Conservation (phyloP, 495 filamentous ascomycete species). For the Penicillium bovifimosum region DNA sequence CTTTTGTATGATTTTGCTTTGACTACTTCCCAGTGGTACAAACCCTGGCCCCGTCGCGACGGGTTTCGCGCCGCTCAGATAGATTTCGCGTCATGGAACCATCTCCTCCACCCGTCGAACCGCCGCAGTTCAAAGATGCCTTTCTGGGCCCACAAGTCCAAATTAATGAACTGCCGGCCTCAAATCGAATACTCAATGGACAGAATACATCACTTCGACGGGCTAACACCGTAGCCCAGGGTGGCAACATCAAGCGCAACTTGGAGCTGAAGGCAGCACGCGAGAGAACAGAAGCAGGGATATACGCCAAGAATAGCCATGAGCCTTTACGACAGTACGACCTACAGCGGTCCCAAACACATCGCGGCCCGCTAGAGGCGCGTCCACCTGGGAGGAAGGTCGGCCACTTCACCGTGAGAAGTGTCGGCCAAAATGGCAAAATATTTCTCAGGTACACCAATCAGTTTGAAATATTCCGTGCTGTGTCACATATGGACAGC, state of each 20-base stretch:
- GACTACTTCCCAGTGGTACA: neutral
- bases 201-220: constrained; percentile 32
- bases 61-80: constrained; percentile 7
- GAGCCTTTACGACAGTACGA: constrained; percentile 42
- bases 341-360: constrained; percentile 33
- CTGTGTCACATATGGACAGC: constrained; percentile 16
- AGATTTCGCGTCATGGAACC: constrained; percentile 22
- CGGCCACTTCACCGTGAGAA: constrained; percentile 86
- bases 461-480: constrained; percentile 15
- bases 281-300: constrained; percentile 30
- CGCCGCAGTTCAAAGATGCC: constrained; percentile 13
- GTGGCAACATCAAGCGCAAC: constrained; percentile 28
- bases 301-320: constrained; percentile 44
- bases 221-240: constrained; percentile 41
- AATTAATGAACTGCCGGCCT: constrained; percentile 17
- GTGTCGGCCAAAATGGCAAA: constrained; percentile 87
- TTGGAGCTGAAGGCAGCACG: constrained; percentile 28
- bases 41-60: constrained; percentile 13
- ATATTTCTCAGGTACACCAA: constrained; percentile 83
- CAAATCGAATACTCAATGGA: constrained; percentile 14
- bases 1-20: neutral
- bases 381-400: constrained; percentile 45
- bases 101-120: constrained; percentile 13
- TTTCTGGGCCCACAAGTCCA: constrained; percentile 14
- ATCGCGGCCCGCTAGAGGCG: constrained; percentile 27